Base-by-base conservation (phyloP, 2,329 filamentous ascomycete species). In the Fusarium robinianum region DNA sequence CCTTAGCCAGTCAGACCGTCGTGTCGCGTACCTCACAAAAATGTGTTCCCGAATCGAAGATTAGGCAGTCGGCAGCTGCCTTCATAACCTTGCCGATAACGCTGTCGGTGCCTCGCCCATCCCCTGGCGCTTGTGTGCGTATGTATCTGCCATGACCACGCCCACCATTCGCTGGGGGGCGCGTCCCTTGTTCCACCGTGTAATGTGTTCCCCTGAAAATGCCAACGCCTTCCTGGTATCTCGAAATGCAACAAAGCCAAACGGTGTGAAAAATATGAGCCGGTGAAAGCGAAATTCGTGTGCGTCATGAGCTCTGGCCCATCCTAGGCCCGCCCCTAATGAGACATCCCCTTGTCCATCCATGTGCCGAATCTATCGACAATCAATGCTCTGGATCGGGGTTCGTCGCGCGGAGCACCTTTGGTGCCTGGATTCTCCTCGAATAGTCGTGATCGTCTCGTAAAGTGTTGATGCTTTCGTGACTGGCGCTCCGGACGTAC, bases 371-470 rank as follows among this genome's bases (percentile, higher is more conserved):
- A 24, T 27, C 32, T 23, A 18, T 18, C 29, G 15, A 16, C 25
- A 27, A 31, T 53, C 33, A 53, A 19, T 17, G 24, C 27, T 57
- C 53, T 1, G 78, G 78, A 55, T 85, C 81, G 4, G 82, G 81
- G 57, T 85, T 85, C 19, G 73, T 81, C 7, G 81, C 80, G 52
- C 81, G 73, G n/a, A 85, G 70, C 6, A 84, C 79, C 57, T 77
- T 71, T 8, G 76, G 73, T 29, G 74, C 69, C 35, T 77, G 77
- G 10, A 85, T 80, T 53, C 74, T 72, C 51, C 82, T 72, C 25
- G 81, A 84, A 60, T 85, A 85, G 54, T 85, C 82, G 46, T 82
- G 80, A 49, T 85, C 80, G 60, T 85, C 82, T 43, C 78, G 78
- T 5, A 85, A 67, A 2, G 81, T 84, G 54, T 79, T 79, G 60